These are phyloP conservation scores for Gentiana macrophylla DNA, from an alignment of 257 asterid species.

Conservation along the genomic window DNA sequence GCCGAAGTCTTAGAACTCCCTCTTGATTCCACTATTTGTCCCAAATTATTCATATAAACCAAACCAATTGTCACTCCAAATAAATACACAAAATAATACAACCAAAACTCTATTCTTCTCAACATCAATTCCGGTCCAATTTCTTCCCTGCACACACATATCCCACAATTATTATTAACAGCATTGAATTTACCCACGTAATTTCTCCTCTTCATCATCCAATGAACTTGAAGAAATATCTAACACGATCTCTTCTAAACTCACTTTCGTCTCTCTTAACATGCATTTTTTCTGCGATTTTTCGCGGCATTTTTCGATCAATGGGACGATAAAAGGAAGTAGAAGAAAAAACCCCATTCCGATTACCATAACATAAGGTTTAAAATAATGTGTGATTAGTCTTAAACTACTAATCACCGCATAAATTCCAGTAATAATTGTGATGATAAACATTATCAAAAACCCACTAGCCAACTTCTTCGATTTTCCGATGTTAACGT, in stretches of 20 bases:
- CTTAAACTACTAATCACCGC: conserved; percentile 48
- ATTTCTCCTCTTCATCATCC: conserved; percentile 11
- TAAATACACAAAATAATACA: conserved; percentile 50
- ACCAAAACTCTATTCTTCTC: conserved; percentile 49
- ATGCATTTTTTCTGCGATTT: conserved; percentile 33
- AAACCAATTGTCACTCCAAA: conserved; percentile 70
- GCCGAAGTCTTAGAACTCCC: conserved; percentile 38
- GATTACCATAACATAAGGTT: conserved; percentile 9
- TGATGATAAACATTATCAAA: conserved; percentile 36
- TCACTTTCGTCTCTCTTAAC: conserved; percentile 20
- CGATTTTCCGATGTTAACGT: conserved; percentile 22
- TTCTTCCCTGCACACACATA: conserved; percentile 24
- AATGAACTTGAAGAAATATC: not conserved
- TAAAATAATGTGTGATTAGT: conserved; percentile 10
- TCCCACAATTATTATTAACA: not conserved
- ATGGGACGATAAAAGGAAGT: conserved; percentile 36
- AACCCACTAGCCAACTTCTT: conserved; percentile 52
- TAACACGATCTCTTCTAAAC: conserved; percentile 17
- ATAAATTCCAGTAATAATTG: conserved; percentile 37
- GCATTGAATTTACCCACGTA: not conserved
- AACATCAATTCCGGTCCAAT: conserved; percentile 42
- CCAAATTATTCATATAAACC: conserved; percentile 62
- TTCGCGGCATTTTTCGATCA: conserved; percentile 38
- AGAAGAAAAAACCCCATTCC: conserved; percentile 36
- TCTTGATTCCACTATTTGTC: conserved; percentile 65